Conservation (phyloP, 257 asterid species). For the Phtheirospermum japonicum region DNA sequence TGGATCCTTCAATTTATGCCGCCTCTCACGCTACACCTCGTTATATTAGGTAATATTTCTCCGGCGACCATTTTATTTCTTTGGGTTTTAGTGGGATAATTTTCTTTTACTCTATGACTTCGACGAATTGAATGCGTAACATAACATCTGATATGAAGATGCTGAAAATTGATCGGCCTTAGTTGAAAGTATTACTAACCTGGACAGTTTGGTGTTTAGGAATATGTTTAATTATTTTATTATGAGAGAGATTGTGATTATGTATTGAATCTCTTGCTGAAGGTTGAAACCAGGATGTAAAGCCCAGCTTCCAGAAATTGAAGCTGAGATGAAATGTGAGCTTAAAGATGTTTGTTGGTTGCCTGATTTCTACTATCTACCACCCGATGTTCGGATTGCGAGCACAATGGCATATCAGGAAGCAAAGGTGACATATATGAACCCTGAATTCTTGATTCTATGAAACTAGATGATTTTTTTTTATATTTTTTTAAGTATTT, state of each 20-base stretch:
- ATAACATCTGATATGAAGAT: neutral
- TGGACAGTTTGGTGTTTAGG: neutral
- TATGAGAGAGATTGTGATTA: conserved; percentile 7
- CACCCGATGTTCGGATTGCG: conserved; percentile 68
- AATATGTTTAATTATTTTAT: neutral
- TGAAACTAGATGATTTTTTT: conserved; percentile 10
- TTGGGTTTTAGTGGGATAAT: too few species aligned
- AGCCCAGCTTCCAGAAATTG: conserved; percentile 53
- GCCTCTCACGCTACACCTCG: conserved; percentile 71
- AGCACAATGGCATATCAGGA: conserved; percentile 68
- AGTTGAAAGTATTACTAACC: conserved; percentile 4
- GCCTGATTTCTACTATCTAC: conserved; percentile 70
- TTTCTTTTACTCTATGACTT: neutral
- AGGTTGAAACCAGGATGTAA: conserved; percentile 80
- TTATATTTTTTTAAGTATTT: neutral
- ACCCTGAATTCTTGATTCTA: neutral
- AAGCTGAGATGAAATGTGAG: conserved; percentile 59
- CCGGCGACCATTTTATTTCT: neutral
- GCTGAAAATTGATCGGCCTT: neutral
- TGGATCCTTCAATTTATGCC: conserved; percentile 72
- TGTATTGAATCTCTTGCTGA: conserved; percentile 16
- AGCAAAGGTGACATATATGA: conserved; percentile 58
- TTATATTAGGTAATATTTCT: conserved; percentile 58
- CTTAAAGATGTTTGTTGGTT: conserved; percentile 67
- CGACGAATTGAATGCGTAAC: conserved; percentile 10